phyloP scores from a whole-genome alignment of 2,329 filamentous ascomycete genomes.

The Diaporthe eres region DNA sequence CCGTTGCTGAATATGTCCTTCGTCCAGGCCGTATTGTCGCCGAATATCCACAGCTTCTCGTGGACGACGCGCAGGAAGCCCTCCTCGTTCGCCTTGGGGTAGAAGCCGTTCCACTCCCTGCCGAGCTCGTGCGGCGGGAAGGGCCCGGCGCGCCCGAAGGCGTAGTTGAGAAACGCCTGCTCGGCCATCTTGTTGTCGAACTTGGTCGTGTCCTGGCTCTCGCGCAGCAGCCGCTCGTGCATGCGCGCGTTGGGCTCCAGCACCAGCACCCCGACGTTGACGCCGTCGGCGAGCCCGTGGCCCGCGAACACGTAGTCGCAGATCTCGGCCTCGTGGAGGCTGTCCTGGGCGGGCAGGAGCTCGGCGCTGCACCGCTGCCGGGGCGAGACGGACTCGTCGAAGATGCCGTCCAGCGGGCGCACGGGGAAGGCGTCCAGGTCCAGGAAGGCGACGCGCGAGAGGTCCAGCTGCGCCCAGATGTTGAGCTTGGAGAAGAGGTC shows the following conservation, averaged over 20 bases:
- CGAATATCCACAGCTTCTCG: constrained; percentile 40
- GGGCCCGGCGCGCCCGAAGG: constrained; percentile 23
- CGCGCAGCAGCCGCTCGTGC: constrained; percentile 38
- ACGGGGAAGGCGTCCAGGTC: constrained; percentile 41
- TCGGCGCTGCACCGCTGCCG: constrained; percentile 34
- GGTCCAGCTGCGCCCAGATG: constrained; percentile 39
- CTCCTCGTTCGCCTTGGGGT: constrained; percentile 34
- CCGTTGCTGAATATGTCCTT: constrained; percentile 34
- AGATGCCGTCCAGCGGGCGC: constrained; percentile 35
- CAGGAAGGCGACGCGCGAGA: constrained; percentile 36
- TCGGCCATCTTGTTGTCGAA: constrained; percentile 42
- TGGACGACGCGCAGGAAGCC: constrained; percentile 34
- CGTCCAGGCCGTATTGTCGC: constrained; percentile 31
- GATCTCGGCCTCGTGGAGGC: constrained; percentile 27
- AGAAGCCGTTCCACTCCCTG: constrained; percentile 40
- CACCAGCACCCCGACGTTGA: constrained; percentile 39
- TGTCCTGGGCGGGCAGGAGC: constrained; percentile 36
- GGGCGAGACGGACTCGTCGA: constrained; percentile 31
- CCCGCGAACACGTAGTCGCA: constrained; percentile 40
- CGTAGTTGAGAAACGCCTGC: constrained; percentile 40
- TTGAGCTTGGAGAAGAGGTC: constrained; percentile 42
- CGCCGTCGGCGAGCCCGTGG: constrained; percentile 25
- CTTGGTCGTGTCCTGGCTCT: constrained; percentile 38
- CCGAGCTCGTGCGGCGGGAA: constrained; percentile 25
- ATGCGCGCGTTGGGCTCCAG: constrained; percentile 40